These are phyloP conservation scores for Euphorbia celastroides DNA, from an alignment of 441 rosid genomes.

Conservation along the genomic window DNA sequence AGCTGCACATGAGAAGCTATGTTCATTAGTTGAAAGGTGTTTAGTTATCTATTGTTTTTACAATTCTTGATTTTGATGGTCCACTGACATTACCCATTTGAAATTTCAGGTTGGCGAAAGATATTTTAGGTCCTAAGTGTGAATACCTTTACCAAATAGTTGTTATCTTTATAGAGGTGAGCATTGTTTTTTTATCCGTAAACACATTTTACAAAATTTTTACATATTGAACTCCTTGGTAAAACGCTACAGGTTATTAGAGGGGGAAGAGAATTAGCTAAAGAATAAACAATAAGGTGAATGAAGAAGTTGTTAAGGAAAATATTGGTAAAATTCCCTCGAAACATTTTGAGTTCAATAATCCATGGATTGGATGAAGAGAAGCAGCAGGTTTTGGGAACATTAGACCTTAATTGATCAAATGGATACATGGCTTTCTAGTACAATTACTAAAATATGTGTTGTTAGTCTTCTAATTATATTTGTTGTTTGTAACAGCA, in stretches of 20 bases:
- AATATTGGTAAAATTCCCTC: background rate
- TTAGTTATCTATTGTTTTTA: background rate
- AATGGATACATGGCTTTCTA: background rate
- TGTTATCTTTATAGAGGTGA: constrained; percentile 68
- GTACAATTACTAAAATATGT: too few relatives aligned
- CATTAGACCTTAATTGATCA: background rate
- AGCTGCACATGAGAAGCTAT: constrained; percentile 75
- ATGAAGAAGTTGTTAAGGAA: constrained; percentile 4
- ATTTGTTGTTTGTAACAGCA: too few relatives aligned
- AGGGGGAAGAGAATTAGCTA: constrained; percentile 4
- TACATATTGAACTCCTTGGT: background rate
- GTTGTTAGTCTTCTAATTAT: too few relatives aligned
- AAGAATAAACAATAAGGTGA: background rate
- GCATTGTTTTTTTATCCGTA: background rate
- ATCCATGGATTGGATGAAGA: background rate
- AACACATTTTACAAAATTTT: background rate
- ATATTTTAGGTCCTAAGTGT: constrained; percentile 61
- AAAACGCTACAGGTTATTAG: background rate
- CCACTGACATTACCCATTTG: background rate
- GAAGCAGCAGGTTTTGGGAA: background rate
- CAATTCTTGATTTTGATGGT: background rate
- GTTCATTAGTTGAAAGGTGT: constrained; percentile 85
- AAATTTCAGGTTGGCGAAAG: constrained; percentile 55
- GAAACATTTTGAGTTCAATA: background rate
- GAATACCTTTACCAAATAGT: constrained; percentile 63